Base-by-base conservation (phyloP, 495 filamentous ascomycete genomes). In the Rusavskia elegans region DNA sequence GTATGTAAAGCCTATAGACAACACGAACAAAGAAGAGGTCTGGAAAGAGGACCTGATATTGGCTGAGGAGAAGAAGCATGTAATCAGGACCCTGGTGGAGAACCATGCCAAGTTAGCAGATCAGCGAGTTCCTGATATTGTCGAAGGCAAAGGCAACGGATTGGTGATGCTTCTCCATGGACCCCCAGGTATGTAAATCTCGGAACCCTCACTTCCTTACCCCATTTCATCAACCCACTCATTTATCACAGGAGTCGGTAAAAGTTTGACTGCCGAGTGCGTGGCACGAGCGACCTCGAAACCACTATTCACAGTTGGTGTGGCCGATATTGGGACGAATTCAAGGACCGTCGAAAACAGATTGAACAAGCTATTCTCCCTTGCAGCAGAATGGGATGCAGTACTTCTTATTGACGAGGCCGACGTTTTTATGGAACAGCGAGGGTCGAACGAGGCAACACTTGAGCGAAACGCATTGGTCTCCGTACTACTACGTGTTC, bases 381-480 rank as follows among this genome's bases (percentile, higher is more conserved):
- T 59, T 49, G 21, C 62, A 57, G n/a, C 49, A 39, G 63, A 14
- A 59, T 30, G 29, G 29, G 29, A 30, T 30, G 29, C 29, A 30
- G 29, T 30, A 8, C 29, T 30, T 30, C 29, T 30, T 30, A 30
- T 30, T 30, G 29, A 30, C 29, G 29, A 30, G 29, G 29, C 29
- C 29, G 29, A 66, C 49, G 59, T 64, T 3, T 55, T 63, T 60
- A 14, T 58, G 38, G 59, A 63, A 46, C 32, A 44, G 29, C 55
- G 58, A 36, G 53, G 55, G 16, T 51, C 51, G 16, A 54, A 51
- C 50, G 49, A 60, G 19, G 53, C 54, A 30, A 30, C 29, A 30
- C 29, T 30, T 56, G 57, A 64, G 17, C 57, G 62, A 36, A 79
- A 78, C 62, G 66, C 67, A 50, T 64, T 80, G 8, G 76, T 80